A percentile compares a stretch with the other conserved stretches of the same genome.
phyloP scores from a whole-genome alignment of 2,329 filamentous ascomycete species.

The Aureobasidium vineae region DNA sequence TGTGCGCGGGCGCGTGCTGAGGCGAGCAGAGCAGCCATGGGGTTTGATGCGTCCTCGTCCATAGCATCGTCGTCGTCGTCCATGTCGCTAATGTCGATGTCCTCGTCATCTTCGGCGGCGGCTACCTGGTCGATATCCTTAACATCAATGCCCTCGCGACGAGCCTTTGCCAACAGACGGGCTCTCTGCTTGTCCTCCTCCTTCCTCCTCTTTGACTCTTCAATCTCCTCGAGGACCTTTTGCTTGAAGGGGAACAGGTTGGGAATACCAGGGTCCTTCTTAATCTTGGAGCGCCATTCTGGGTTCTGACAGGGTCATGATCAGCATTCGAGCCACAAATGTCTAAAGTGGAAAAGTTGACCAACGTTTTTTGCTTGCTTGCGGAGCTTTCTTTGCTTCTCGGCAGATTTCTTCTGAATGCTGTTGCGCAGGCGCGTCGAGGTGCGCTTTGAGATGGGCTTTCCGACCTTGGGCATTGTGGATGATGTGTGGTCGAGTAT shows the following conservation, averaged over 20 bases:
- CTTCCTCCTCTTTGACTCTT: conserved; percentile 79
- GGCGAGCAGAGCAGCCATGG: conserved; percentile 87
- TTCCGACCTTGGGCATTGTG: conserved; percentile 27
- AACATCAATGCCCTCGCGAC: conserved; percentile 40
- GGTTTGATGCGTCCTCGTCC: conserved; percentile 69
- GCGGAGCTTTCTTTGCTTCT: conserved; percentile 86
- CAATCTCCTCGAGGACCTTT: conserved; percentile 88
- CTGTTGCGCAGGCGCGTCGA: conserved; percentile 89
- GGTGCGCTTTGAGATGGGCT: conserved; percentile 91
- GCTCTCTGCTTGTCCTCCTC: conserved; percentile 71
- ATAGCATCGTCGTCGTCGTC: conserved; percentile 56
- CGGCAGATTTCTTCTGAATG: conserved; percentile 86
- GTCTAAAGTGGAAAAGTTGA: not conserved
- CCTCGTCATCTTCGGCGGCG: conserved; percentile 43
- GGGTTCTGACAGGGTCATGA: conserved; percentile 63
- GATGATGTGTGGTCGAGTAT: conserved; percentile 6
- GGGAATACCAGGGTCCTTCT: conserved; percentile 97
- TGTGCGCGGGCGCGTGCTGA: conserved; percentile 76
- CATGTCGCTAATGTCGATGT: conserved; percentile 55
- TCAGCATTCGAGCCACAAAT: conserved; percentile 30
- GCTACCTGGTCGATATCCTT: conserved; percentile 40
- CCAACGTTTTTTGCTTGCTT: conserved; percentile 80
- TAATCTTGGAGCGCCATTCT: conserved; percentile 90
- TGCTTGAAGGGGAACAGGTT: conserved; percentile 99
- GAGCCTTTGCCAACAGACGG: conserved; percentile 63